Conservation (phyloP, 192 early-diverging fungal species). For the Coemansia sp. region DNA sequence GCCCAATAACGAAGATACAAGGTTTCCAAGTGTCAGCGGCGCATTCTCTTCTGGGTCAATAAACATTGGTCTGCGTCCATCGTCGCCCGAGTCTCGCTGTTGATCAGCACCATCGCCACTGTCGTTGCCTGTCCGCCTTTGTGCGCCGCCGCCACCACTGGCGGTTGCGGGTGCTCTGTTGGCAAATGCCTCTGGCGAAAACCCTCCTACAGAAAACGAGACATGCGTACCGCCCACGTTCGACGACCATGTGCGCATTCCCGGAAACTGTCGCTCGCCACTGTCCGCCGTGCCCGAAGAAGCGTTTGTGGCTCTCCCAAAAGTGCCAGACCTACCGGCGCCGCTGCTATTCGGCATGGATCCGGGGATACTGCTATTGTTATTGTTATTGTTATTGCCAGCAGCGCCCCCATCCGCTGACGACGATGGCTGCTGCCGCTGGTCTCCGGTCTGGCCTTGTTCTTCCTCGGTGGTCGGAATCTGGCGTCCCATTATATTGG, state of each 20-base stretch:
- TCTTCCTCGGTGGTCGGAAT: background rate
- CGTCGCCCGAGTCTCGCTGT: slow-evolving; percentile 14
- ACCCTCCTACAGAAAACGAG: slow-evolving; percentile 41
- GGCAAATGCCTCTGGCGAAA: slow-evolving; percentile 11
- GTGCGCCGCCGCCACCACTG: background rate
- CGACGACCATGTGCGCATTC: slow-evolving; percentile 47
- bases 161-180: background rate
- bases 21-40: slow-evolving; percentile 36
- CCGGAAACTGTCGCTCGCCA: slow-evolving; percentile 18
- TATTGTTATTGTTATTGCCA: background rate
- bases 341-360: slow-evolving; percentile 14
- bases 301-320: background rate
- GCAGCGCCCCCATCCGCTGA: slow-evolving; percentile 1
- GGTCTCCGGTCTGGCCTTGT: background rate
- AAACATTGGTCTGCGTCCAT: slow-evolving; percentile 35
- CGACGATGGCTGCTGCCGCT: background rate
- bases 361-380: slow-evolving; percentile 9
- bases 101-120: background rate
- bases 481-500: slow-evolving; percentile 33
- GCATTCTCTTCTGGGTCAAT: slow-evolving; percentile 51
- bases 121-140: background rate
- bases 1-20: slow-evolving; percentile 49
- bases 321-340: background rate
- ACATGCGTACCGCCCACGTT: slow-evolving; percentile 30
- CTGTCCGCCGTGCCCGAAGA: background rate